Base-by-base conservation (phyloP, 1,284 basidiomycete species). In the Boletus holoroseus region DNA sequence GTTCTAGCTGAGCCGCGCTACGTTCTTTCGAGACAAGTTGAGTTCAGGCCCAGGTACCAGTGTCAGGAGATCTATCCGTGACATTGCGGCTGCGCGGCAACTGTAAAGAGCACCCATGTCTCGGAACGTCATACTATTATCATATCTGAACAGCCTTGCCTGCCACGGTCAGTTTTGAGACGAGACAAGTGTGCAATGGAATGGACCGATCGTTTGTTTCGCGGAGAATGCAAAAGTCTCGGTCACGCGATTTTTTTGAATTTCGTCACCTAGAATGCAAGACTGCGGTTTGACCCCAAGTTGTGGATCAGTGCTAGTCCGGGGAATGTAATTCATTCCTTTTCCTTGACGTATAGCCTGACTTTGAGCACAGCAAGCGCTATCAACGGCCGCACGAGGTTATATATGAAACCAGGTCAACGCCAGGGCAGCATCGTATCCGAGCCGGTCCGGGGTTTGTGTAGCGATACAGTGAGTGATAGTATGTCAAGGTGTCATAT, bases 381-480 rank as follows among this genome's bases (percentile, higher is more conserved):
- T 26, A 13, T 36, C 28, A 28, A 53, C 16, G 12, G 6, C n/a
- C 15, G 11, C 24, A 32, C 15, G 7, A 28, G 31, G 26, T n/a
- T 22, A 27, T 38, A 32, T 38, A 11, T 35, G 16, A 16, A 16
- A 26, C 22, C 3, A 22, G 22, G 26, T 26, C 26, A 26, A 26
- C 8, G 7, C 26, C 22, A 22, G 22, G 22, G 22, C 22, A 20
- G 20, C 20, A 20, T 20, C 20, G 20, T 22, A 22, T 22, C 22
- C 22, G 4, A 22, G 22, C 22, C 3, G 22, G 22, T 22, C 22
- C 22, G 22, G 32, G 6, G 24, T 35, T 41, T 3, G 44, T n/a
- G 30, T 58, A 54, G 28, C 13, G 8, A 42, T 55, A 51, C 40
- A 50, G 32, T 36, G 16, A 20, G 18, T 38, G n/a, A n/a, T n/a